Conservation (phyloP, 176 grass and related monocot species). For the Zoysia pacifica region DNA sequence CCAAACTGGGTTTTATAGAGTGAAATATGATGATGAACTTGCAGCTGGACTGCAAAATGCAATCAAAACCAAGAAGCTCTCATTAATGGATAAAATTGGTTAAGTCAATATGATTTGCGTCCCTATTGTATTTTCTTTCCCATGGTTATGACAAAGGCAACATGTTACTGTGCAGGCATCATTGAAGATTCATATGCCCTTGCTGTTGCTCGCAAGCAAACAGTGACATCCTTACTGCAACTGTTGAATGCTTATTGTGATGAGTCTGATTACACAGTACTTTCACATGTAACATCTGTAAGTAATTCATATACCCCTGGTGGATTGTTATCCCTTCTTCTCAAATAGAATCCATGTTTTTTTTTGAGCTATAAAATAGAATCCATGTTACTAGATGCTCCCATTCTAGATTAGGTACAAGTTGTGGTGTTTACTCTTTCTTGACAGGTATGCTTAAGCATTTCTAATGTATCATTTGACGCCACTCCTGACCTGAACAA, state of each 20-base stretch:
- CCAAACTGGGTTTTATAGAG: conserved; percentile 90
- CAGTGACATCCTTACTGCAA: conserved; percentile 69
- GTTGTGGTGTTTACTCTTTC: background rate
- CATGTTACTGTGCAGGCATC: conserved; percentile 54
- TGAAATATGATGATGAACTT: conserved; percentile 94
- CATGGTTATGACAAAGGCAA: conserved; percentile 13
- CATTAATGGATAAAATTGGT: conserved; percentile 88
- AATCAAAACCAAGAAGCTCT: conserved; percentile 64
- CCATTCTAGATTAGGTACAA: conserved; percentile 5
- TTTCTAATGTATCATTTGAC: conserved; percentile 63
- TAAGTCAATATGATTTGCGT: conserved; percentile 11
- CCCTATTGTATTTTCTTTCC: conserved; percentile 1
- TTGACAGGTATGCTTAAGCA: conserved; percentile 65
- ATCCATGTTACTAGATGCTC: conserved; percentile 2
- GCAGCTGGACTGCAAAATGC: conserved; percentile 68
- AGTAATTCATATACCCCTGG: conserved; percentile 39
- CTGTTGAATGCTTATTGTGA: conserved; percentile 74
- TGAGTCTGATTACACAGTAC: conserved; percentile 83
- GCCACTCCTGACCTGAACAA: conserved; percentile 67
- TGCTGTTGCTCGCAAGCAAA: conserved; percentile 77
- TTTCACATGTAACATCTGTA: conserved; percentile 82
- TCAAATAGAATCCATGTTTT: background rate
- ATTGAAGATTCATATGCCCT: conserved; percentile 83
- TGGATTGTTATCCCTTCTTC: conserved; percentile 27
- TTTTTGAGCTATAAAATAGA: background rate